These are phyloP conservation scores for Margaritispora aquatica DNA, from an alignment of 495 filamentous ascomycete genomes.

Conservation along the genomic window DNA sequence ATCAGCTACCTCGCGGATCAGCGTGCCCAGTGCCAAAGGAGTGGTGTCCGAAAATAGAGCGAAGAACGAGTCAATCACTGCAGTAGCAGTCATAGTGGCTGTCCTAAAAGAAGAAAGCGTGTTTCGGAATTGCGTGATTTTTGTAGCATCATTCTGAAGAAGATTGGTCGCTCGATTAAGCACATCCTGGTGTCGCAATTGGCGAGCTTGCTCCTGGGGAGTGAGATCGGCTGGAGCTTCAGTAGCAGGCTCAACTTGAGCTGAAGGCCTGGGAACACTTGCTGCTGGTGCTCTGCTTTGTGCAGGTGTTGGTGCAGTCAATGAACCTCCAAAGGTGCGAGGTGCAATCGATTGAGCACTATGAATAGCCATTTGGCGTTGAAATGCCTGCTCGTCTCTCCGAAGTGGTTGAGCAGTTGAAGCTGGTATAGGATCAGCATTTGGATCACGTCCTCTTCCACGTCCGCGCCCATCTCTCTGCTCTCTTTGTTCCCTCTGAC, in stretches of 20 bases:
- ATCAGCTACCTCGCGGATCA: constrained; percentile 88
- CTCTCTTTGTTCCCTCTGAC: constrained; percentile 30
- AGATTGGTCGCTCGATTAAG: constrained; percentile 78
- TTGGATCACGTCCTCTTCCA: constrained; percentile 48
- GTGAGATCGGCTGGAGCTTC: constrained; percentile 33
- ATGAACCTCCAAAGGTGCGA: constrained; percentile 75
- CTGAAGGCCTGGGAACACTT: constrained; percentile 14
- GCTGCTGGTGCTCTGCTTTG: constrained; percentile 10
- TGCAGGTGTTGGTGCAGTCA: constrained; percentile 44
- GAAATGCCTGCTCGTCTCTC: constrained; percentile 86
- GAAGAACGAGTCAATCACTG: constrained; percentile 75
- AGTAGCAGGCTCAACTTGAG: constrained; percentile 12
- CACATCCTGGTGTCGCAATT: constrained; percentile 70
- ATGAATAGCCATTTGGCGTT: constrained; percentile 87
- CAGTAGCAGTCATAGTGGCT: constrained; percentile 57
- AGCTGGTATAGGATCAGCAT: constrained; percentile 68
- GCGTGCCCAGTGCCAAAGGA: constrained; percentile 72
- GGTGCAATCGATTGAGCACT: constrained; percentile 71
- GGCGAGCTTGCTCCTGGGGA: constrained; percentile 73
- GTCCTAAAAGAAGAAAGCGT: constrained; percentile 70
- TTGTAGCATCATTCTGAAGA: constrained; percentile 63
- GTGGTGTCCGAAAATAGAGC: constrained; percentile 73
- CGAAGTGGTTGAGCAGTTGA: constrained; percentile 78
- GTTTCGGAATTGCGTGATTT: constrained; percentile 68
- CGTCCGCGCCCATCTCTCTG: constrained; percentile 39